These are phyloP conservation scores for Rhodotorula sp. DNA, from an alignment of 1,284 basidiomycete genomes.

Conservation along the genomic window DNA sequence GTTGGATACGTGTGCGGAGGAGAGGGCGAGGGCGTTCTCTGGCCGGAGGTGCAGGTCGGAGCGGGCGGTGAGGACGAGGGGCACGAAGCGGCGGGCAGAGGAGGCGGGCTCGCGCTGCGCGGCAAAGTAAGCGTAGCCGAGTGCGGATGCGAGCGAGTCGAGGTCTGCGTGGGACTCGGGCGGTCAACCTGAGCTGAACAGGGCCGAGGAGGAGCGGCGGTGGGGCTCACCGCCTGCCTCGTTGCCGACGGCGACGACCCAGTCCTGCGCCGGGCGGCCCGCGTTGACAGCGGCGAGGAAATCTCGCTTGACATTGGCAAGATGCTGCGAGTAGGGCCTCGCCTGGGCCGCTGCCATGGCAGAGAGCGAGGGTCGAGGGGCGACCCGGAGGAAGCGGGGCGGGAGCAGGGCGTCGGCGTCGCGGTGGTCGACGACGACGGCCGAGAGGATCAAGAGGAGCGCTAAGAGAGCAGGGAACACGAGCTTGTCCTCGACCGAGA, in stretches of 20 bases:
- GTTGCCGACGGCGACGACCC: slow-evolving; percentile 86
- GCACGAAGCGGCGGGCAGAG: slow-evolving; percentile 52
- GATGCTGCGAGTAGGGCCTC: slow-evolving; percentile 46
- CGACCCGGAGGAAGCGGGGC: slow-evolving; percentile 1
- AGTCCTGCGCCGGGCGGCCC: slow-evolving; percentile 58
- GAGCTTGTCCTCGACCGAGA: background rate
- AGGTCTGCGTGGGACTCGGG: slow-evolving; percentile 64
- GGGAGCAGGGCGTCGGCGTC: slow-evolving; percentile 2
- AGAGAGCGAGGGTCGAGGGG: background rate
- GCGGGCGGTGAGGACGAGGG: slow-evolving; percentile 71
- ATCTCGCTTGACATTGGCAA: slow-evolving; percentile 51
- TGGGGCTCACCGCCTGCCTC: slow-evolving; percentile 78
- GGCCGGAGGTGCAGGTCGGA: slow-evolving; percentile 74
- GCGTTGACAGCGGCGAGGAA: slow-evolving; percentile 57
- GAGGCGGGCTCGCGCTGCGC: slow-evolving; percentile 49
- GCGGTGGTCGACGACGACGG: background rate
- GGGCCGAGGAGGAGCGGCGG: background rate
- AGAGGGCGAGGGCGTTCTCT: slow-evolving; percentile 79
- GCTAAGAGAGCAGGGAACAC: background rate
- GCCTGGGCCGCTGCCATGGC: background rate
- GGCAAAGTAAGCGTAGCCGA: slow-evolving; percentile 73
- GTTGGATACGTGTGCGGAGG: slow-evolving; percentile 59
- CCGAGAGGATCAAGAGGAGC: background rate
- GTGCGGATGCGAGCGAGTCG: slow-evolving; percentile 78
- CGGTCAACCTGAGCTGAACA: background rate